Conservation (phyloP, 345 rosid species). For the Hypericum perforatum region DNA sequence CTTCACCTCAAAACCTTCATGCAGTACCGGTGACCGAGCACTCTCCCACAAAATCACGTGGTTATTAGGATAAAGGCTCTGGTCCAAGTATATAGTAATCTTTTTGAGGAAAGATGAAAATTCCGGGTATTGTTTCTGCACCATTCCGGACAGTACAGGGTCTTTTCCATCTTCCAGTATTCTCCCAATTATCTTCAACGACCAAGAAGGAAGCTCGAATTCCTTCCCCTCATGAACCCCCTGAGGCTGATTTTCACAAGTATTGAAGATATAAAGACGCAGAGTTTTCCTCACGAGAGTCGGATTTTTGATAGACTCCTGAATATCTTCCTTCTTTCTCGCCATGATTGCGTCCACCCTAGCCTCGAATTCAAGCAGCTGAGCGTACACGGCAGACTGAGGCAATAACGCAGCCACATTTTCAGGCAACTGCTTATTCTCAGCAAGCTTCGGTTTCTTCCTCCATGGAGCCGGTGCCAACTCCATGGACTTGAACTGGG, state of each 20-base stretch:
- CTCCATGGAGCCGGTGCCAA: constrained; percentile 36
- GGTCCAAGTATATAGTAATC: constrained; percentile 48
- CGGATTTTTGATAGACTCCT: constrained; percentile 39
- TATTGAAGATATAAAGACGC: constrained; percentile 42
- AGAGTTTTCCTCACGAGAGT: constrained; percentile 35
- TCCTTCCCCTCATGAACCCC: constrained; percentile 20
- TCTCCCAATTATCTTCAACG: constrained; percentile 47
- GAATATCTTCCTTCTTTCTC: constrained; percentile 41
- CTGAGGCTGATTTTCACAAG: constrained; percentile 32
- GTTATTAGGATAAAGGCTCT: constrained; percentile 44
- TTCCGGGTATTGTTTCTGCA: constrained; percentile 29
- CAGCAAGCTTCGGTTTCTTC: constrained; percentile 38
- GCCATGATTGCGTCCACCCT: constrained; percentile 37
- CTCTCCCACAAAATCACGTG: constrained; percentile 52
- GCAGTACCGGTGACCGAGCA: constrained; percentile 41
- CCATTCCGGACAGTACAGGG: constrained; percentile 33
- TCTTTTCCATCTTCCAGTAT: constrained; percentile 51
- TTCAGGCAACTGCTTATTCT: constrained; percentile 37
- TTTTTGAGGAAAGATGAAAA: constrained; percentile 50
- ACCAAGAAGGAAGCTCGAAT: constrained; percentile 40
- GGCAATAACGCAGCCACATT: constrained; percentile 40
- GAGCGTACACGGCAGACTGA: constrained; percentile 40
- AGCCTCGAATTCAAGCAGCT: constrained; percentile 47
- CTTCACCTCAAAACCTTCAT: constrained; percentile 56
- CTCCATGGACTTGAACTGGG: constrained; percentile 47